Base-by-base conservation (phyloP, 2,329 filamentous ascomycete species). In the Rhinocladiella mackenziei region DNA sequence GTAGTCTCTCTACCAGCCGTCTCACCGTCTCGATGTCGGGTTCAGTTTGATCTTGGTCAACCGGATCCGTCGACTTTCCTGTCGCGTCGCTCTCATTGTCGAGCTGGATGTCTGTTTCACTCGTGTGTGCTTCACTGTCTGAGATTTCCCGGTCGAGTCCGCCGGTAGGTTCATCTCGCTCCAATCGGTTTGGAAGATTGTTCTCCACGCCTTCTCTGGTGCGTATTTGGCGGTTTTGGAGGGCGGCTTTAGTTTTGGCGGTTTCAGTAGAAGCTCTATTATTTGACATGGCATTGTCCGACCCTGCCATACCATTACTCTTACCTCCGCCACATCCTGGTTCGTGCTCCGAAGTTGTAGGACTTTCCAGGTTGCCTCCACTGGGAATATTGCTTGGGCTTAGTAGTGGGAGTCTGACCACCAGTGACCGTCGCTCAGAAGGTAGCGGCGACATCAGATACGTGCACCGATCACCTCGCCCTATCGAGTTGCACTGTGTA, bases 61-160 rank as follows among this genome's bases (percentile, higher is more conserved):
- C 22, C 4, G 35, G 22, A 11, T 14, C 6, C 3, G 15, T 18
- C 3, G 30, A 35, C 4, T 22, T 13, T 8, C 20, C 46, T 19
- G 43, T 43, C 14, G 34, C 32, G 10, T 31, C 20, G 15, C 42
- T 46, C 10, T 28, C 30, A 19, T 22, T 30, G 26, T 37, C 39
- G 19, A 29, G 10, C 15, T 25, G 11, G 10, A 11, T 15, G 8
- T 20, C 20, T 11, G 26, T 18, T 15, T 26, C 19, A 6, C 39
- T n/a, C 8, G 13, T 13, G 13, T 33, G 17, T 28, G 28, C 5
- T 7, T 32, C 9, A 32, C 19, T 14, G 23, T 33, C 23, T 25
- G 30, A 18, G 9, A 8, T 20, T n/a, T 32, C 13, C 18, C 34
- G 25, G 14, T 7, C 6, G 13, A 18, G 8, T 26, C 23, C 9